Evolutionary conservation across 768 basidiomycete species (phyloP), one percentile per base, ranked within the genome.

Genomic region (Lentinula edodes): DNA sequence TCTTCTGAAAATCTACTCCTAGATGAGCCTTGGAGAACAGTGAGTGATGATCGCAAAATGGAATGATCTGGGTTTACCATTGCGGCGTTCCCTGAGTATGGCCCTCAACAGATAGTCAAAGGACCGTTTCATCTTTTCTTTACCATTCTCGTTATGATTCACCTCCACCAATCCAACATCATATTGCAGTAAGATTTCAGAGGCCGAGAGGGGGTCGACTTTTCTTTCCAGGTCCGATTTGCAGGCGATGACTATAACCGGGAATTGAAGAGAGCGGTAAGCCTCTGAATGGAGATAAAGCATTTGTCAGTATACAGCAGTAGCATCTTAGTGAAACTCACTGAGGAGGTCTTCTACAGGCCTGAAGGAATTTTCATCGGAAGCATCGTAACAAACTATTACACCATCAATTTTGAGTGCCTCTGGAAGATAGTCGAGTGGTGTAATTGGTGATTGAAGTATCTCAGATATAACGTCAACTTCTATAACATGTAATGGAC

Each of bases 321-420:
- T 61, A 34, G 6, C 48, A 28, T 45, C 0, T 45, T 23, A 6
- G 39, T n/a, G 18, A 16, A 28, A 82, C 91, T 73, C 69, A 95
- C 94, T 80, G 36, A 95, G 77, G 52, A 92, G 79, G 35, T 80
- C 80, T 70, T 85, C 80, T 16, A 95, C 80, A 15, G 85, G 86
- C 15, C 72, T 72, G 67, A 91, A 88, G 20, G 93, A 93, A 1
- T 75, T 71, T 60, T 70, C 69, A 61, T 84, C 77, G 0, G 85
- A 82, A 9, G 87, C 83, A 73, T 95, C 91, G 72, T 95, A 97
- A 69, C 94, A 97, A 28, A 97, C 78, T 57, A 97, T 82, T 13
- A 89, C 84, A 0, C 89, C 96, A 64, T 94, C 88, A 55, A 93
- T 77, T 16, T 72, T 71, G 18, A 88, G 87, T 23, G 85, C 76